These are phyloP conservation scores for Rhizomucor miehei DNA, from an alignment of 371 early-diverging fungal genomes.

Conservation along the genomic window DNA sequence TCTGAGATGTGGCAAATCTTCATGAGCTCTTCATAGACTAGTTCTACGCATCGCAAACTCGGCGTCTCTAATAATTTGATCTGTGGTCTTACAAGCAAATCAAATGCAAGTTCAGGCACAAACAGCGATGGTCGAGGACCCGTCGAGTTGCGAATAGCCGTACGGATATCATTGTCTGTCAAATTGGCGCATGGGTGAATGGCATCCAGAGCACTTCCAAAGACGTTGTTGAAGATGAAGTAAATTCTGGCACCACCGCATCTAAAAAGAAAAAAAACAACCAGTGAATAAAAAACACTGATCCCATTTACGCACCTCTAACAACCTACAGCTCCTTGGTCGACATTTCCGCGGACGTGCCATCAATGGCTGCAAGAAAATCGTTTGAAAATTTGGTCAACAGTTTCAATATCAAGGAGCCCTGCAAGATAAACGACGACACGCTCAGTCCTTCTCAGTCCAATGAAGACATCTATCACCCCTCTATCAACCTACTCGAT, in stretches of 20 bases:
- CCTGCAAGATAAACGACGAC: constrained; percentile 32
- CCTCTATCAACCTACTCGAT: background rate
- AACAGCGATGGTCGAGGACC: constrained; percentile 86
- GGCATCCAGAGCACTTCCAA: constrained; percentile 73
- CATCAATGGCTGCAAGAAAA: constrained; percentile 82
- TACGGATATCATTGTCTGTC: constrained; percentile 80
- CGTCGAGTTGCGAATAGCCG: constrained; percentile 87
- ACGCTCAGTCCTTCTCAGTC: too few relatives aligned
- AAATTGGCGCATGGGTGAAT: constrained; percentile 78
- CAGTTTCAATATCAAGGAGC: constrained; percentile 70
- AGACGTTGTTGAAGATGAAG: constrained; percentile 87
- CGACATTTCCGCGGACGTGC: constrained; percentile 80
- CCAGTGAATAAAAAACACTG: too few relatives aligned
- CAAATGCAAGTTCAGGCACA: constrained; percentile 90
- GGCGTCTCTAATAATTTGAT: constrained; percentile 80
- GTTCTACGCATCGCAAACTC: constrained; percentile 78
- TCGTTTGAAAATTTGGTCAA: constrained; percentile 81
- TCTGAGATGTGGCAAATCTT: constrained; percentile 87
- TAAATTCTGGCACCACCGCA: constrained; percentile 89
- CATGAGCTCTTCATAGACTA: constrained; percentile 87
- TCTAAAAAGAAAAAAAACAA: constrained; percentile 10
- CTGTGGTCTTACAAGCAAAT: constrained; percentile 81
- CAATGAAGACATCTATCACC: constrained; percentile 21
- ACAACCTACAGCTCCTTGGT: constrained; percentile 79
- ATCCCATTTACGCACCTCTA: background rate